Evolutionary conservation across 768 basidiomycete species (phyloP), one percentile per base, ranked within the genome.

Genomic region (Lactifluus piperatus): DNA sequence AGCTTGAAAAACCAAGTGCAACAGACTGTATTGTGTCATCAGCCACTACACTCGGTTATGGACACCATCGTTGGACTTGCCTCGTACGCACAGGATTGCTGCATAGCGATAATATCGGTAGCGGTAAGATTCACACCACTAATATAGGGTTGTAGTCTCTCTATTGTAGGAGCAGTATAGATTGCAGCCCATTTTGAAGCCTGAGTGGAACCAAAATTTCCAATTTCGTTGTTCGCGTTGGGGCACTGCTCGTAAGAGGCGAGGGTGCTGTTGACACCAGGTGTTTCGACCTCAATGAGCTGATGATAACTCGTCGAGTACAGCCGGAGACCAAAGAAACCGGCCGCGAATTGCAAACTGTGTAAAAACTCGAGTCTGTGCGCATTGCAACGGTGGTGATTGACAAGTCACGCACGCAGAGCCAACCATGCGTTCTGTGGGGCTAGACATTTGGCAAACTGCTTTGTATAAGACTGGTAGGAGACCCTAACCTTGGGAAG

Each of bases 261-360:
- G 2, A 80, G 72, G 0, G 79, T 79, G 64, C 73, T 76, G 70
- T 81, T 81, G 70, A 73, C 76, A 2, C 72, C 73, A 3, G 67
- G 58, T 34, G 66, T 70, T 59, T 81, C 79, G 48, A 81, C 73
- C 48, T 71, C 76, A 54, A 80, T 76, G 39, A 74, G 71, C 60
- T 80, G 74, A 60, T 80, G 75, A 65, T 78, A 80, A 45, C 76
- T 62, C 18, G 58, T 62, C 53, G 58, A 69, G 32, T 75, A 79
- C 4, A 68, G 70, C 27, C 76, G 76, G 26, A 78, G 69, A 11
- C 75, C 76, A 53, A 76, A 76, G 70, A 78, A 77, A n/a, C 79
- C 79, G 11, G 77, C 75, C 0, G 78, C 78, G 64, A 80, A 80
- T 65, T 80, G 77, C 50, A 78, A 71, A 9, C 70, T 72, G 30